Conservation (phyloP, 2,329 filamentous ascomycete species). For the Fusarium sp. region DNA sequence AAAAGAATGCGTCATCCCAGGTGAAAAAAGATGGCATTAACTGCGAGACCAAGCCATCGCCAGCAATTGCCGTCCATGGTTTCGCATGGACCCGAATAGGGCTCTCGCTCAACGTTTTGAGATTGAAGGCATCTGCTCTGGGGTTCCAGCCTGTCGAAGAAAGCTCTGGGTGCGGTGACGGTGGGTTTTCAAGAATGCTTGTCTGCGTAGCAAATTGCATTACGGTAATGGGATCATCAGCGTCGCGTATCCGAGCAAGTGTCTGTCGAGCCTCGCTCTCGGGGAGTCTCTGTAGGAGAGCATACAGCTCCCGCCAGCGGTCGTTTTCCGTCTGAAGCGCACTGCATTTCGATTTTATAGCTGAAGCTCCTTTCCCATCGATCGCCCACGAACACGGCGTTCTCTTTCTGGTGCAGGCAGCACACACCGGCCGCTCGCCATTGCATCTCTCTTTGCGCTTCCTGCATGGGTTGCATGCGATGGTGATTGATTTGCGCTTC, state of each 20-base stretch:
- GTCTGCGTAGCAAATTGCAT: not conserved
- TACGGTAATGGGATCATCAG: conserved; percentile 16
- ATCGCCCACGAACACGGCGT: not conserved
- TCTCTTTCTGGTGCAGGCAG: not conserved
- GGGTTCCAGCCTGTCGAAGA: not conserved
- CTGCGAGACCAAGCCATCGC: conserved; percentile 48
- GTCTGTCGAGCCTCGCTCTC: conserved; percentile 10
- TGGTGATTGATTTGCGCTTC: not conserved
- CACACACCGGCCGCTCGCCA: conserved; percentile 4
- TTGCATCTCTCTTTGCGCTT: conserved; percentile 15
- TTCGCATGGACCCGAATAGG: conserved; percentile 43
- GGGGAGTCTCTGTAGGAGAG: conserved; percentile 9
- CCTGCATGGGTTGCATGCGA: conserved; percentile 4
- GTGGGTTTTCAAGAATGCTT: not conserved
- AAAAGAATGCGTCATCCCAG: conserved; percentile 45
- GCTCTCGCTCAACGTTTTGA: conserved; percentile 30
- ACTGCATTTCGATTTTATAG: not conserved
- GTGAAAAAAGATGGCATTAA: conserved; percentile 48
- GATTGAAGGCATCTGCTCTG: conserved; percentile 13
- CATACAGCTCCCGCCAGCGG: conserved; percentile 28
- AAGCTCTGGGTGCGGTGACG: not conserved
- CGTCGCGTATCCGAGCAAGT: conserved; percentile 12
- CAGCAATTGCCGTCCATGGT: conserved; percentile 48
- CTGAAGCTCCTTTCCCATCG: not conserved
- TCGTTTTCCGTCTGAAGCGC: conserved; percentile 28